Conservation (phyloP, 345 rosid genomes). For the Eucalyptus globulus region DNA sequence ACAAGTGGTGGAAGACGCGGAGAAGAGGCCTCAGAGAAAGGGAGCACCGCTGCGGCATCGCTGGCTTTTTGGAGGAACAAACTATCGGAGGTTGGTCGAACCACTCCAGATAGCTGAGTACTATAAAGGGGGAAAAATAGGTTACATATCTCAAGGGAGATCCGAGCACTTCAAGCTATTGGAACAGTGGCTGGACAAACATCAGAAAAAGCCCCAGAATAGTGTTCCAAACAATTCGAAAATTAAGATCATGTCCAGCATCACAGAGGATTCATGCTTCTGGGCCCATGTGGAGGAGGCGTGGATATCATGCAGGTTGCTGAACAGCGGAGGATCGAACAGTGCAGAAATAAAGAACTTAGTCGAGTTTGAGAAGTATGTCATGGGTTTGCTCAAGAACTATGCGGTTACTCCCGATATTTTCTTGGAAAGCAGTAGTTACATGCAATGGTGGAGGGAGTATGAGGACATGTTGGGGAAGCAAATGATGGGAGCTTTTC, state of each 20-base stretch:
- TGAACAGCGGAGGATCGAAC: neutral
- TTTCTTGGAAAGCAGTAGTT: no score
- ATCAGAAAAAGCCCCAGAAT: neutral
- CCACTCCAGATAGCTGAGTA: slow-evolving; percentile 30
- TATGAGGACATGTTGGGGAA: no score
- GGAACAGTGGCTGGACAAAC: slow-evolving; percentile 32
- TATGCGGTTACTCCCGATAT: no score
- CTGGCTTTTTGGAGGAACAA: slow-evolving; percentile 38
- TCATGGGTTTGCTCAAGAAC: no score
- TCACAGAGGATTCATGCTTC: slow-evolving; percentile 71
- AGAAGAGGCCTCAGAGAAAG: slow-evolving; percentile 37
- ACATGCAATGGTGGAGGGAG: no score
- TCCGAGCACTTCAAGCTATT: slow-evolving; percentile 25
- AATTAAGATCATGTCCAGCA: slow-evolving; percentile 2
- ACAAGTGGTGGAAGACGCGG: slow-evolving; percentile 27
- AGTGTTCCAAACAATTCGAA: neutral
- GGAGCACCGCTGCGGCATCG: neutral
- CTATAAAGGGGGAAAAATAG: slow-evolving; percentile 7
- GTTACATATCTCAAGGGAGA: slow-evolving; percentile 28
- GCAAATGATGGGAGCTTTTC: no score
- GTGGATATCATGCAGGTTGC: neutral
- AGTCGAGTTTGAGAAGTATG: no score
- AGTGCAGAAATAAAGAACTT: neutral
- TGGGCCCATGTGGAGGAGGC: slow-evolving; percentile 85
- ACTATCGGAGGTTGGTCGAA: slow-evolving; percentile 59